These are phyloP conservation scores for Colletotrichum godetiae DNA, from an alignment of 2,329 filamentous ascomycete genomes.

Conservation along the genomic window DNA sequence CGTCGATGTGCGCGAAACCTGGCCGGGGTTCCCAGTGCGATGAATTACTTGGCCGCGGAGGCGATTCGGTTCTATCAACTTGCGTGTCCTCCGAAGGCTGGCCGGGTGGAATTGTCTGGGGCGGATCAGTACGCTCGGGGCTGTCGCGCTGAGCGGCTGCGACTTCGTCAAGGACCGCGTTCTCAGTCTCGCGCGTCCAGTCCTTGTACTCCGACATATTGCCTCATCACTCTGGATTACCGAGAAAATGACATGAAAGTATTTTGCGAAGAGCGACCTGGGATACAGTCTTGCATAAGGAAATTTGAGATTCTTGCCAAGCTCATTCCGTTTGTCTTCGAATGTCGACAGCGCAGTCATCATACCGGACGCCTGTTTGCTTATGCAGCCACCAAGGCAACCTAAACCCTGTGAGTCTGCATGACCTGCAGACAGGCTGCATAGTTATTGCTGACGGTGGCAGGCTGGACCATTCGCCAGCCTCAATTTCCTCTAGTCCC, in stretches of 20 bases:
- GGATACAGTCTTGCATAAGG: background rate
- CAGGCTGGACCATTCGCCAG: background rate
- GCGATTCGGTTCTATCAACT: background rate
- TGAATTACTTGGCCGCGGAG: background rate
- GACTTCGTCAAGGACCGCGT: slow-evolving; percentile 12
- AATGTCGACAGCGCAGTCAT: slow-evolving; percentile 9
- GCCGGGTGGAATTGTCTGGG: background rate
- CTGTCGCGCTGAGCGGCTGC: slow-evolving; percentile 10
- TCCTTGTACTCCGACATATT: slow-evolving; percentile 4
- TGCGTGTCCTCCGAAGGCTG: slow-evolving; percentile 10
- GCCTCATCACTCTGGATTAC: background rate
- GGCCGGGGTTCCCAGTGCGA: slow-evolving; percentile 46
- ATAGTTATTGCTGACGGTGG: slow-evolving; percentile 12
- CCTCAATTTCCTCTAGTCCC: background rate
- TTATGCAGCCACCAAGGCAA: slow-evolving; percentile 7
- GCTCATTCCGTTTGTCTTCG: background rate
- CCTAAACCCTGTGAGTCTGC: background rate
- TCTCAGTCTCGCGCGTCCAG: slow-evolving; percentile 24
- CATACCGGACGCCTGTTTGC: background rate
- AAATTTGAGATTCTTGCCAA: too few species aligned
- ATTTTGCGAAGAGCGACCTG: background rate
- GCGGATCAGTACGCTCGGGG: background rate
- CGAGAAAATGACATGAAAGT: background rate
- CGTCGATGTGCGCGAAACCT: slow-evolving; percentile 55
- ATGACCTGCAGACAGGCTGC: slow-evolving; percentile 9